Percentiles rank a stretch among this genome's conserved stretches.
phyloP scores from a whole-genome alignment of 2,329 filamentous ascomycete genomes.

The Volutella citrinella region DNA sequence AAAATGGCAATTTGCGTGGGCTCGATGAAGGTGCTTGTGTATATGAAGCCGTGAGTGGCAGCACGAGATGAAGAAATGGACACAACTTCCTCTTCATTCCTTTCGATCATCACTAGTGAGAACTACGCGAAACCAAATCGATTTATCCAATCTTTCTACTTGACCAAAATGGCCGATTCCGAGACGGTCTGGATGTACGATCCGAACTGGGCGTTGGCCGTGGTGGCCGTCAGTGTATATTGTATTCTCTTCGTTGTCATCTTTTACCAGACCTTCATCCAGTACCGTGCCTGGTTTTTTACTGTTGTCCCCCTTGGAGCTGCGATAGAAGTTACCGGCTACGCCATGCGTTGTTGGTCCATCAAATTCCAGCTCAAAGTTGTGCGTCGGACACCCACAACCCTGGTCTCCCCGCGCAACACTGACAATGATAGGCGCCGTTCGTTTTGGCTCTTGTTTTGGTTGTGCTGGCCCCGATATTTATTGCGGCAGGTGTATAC shows the following conservation, averaged over 20 bases:
- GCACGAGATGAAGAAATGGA: background rate
- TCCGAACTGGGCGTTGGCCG: slow-evolving; percentile 40
- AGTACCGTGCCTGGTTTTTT: slow-evolving; percentile 42
- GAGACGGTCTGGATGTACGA: slow-evolving; percentile 40
- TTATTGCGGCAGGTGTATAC: slow-evolving; percentile 49
- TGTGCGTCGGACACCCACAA: slow-evolving; percentile 17
- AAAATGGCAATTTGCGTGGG: slow-evolving; percentile 10
- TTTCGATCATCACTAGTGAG: no score
- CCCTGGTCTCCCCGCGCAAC: background rate
- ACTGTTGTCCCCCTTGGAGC: slow-evolving; percentile 40
- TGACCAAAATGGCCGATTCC: slow-evolving; percentile 24
- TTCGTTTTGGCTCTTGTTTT: slow-evolving; percentile 38
- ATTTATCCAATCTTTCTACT: no score
- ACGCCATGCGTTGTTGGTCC: slow-evolving; percentile 36
- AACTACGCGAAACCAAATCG: no score
- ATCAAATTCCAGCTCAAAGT: slow-evolving; percentile 32
- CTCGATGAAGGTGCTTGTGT: slow-evolving; percentile 8
- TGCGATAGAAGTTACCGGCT: slow-evolving; percentile 40
- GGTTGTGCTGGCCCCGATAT: slow-evolving; percentile 47
- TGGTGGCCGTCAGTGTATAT: slow-evolving; percentile 41
- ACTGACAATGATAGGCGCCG: slow-evolving; percentile 23
- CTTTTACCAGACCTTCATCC: slow-evolving; percentile 39
- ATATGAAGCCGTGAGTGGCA: background rate
- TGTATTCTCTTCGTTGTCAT: slow-evolving; percentile 35
- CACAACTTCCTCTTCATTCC: no score